Conservation (phyloP, 805 yeast species). For the Candida andamanensis region DNA sequence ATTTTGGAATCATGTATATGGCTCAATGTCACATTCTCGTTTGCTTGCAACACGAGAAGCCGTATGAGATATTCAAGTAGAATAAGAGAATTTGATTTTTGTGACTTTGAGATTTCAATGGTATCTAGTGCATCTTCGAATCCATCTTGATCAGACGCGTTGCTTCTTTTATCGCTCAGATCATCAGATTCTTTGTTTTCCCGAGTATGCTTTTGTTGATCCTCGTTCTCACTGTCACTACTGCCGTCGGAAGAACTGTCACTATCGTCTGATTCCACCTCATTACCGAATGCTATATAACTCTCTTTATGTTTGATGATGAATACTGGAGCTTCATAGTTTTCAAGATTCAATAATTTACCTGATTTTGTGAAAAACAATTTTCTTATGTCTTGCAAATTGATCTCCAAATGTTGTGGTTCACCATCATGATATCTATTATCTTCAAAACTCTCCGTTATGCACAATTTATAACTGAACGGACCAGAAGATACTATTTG, state of each 20-base stretch:
- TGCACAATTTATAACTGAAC: constrained; percentile 41
- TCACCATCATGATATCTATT: constrained; percentile 65
- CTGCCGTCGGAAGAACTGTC: constrained; percentile 18
- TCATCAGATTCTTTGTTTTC: constrained; percentile 6
- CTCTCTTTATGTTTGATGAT: constrained; percentile 49
- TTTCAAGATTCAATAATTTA: constrained; percentile 55
- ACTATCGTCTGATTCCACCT: constrained; percentile 17
- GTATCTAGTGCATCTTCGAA: too few relatives aligned
- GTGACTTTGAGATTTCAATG: not conserved
- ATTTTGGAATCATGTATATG: constrained; percentile 64
- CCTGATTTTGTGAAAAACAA: constrained; percentile 72
- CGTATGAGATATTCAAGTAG: constrained; percentile 61
- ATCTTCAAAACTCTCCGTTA: constrained; percentile 61
- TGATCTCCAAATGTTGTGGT: constrained; percentile 28
- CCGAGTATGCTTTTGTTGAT: constrained; percentile 14
- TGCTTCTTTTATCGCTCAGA: constrained; percentile 5
- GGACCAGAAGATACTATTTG: constrained; percentile 21
- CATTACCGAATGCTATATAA: constrained; percentile 49
- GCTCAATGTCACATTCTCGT: constrained; percentile 49
- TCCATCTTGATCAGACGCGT: constrained; percentile 9
- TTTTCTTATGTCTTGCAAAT: constrained; percentile 40
- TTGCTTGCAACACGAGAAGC: constrained; percentile 53
- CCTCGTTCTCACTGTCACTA: constrained; percentile 11
- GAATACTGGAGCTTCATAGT: constrained; percentile 58
- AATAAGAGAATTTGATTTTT: constrained; percentile 29